These are phyloP conservation scores for Peniophora sp. DNA, from an alignment of 1,284 basidiomycete genomes.

Conservation along the genomic window DNA sequence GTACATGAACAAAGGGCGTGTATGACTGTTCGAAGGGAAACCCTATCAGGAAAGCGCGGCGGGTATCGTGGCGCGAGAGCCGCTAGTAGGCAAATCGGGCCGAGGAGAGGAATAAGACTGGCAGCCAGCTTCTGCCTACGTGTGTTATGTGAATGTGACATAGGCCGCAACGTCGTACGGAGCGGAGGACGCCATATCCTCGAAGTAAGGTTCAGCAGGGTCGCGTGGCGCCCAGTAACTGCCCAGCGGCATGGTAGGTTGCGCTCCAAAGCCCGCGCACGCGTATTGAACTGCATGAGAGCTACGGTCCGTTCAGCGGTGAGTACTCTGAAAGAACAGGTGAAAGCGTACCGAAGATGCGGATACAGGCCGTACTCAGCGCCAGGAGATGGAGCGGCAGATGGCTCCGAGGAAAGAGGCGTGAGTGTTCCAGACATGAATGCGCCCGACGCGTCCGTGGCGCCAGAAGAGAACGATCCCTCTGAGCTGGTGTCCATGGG, in stretches of 20 bases:
- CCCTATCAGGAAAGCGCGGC: no score
- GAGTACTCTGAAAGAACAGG: constrained; percentile 4
- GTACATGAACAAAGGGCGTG: no score
- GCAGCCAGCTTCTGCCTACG: no score
- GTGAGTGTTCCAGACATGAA: neutral
- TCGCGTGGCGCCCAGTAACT: neutral
- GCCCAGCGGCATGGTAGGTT: neutral
- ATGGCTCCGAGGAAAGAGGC: neutral
- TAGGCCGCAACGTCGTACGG: neutral
- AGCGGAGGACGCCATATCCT: neutral
- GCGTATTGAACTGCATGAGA: constrained; percentile 4
- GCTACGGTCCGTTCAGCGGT: constrained; percentile 7
- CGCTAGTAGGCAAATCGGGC: no score
- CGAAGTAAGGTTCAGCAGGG: neutral
- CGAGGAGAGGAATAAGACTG: no score
- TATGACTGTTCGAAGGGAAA: no score
- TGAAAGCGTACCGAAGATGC: neutral
- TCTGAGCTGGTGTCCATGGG: neutral
- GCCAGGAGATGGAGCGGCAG: neutral
- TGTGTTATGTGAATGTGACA: neutral
- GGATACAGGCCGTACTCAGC: neutral
- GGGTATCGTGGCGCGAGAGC: no score
- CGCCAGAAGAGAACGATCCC: neutral
- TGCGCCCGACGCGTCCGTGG: neutral
- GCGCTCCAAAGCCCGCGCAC: constrained; percentile 1